These are phyloP conservation scores for Mycena galopus DNA, from an alignment of 768 basidiomycete genomes.

Conservation along the genomic window DNA sequence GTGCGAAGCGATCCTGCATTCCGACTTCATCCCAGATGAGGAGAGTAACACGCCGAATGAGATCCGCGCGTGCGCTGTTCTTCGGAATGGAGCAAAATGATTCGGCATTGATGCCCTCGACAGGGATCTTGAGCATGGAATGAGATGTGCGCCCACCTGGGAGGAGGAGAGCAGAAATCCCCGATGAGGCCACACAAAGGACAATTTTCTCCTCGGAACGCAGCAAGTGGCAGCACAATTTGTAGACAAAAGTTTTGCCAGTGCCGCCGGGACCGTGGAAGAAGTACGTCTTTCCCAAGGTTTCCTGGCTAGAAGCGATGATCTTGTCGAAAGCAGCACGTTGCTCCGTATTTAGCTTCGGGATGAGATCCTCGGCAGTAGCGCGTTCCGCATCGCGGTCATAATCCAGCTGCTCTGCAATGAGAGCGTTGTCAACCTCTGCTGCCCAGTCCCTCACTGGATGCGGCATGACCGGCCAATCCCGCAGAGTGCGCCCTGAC, in stretches of 20 bases:
- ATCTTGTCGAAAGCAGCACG: conserved; percentile 46
- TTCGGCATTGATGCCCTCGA: conserved; percentile 35
- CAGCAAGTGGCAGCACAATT: conserved; percentile 46
- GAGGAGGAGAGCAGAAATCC: conserved; percentile 61
- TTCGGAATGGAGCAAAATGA: conserved; percentile 47
- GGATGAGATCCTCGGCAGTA: conserved; percentile 13
- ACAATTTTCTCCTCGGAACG: conserved; percentile 46
- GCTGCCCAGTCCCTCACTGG: conserved; percentile 35
- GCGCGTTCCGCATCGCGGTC: conserved; percentile 23
- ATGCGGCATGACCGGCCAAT: conserved; percentile 34
- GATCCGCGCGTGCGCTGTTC: conserved; percentile 38
- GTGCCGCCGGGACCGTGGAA: too few relatives aligned
- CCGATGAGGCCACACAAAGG: too few relatives aligned
- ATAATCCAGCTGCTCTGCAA: too few relatives aligned
- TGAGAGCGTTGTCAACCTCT: conserved; percentile 32
- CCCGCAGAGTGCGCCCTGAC: conserved; percentile 38
- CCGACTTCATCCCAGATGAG: too few relatives aligned
- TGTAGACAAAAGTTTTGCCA: conserved; percentile 62
- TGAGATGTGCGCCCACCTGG: conserved; percentile 61
- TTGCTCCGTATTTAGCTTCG: conserved; percentile 49
- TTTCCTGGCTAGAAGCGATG: conserved; percentile 38
- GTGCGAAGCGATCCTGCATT: conserved; percentile 47
- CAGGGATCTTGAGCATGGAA: conserved; percentile 62
- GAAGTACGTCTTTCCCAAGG: conserved; percentile 50
- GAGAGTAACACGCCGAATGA: conserved; percentile 44